Evolutionary conservation across 1,139 yeast species (phyloP).

Genomic region (Hemisphaericaspora xylofermentans): DNA sequence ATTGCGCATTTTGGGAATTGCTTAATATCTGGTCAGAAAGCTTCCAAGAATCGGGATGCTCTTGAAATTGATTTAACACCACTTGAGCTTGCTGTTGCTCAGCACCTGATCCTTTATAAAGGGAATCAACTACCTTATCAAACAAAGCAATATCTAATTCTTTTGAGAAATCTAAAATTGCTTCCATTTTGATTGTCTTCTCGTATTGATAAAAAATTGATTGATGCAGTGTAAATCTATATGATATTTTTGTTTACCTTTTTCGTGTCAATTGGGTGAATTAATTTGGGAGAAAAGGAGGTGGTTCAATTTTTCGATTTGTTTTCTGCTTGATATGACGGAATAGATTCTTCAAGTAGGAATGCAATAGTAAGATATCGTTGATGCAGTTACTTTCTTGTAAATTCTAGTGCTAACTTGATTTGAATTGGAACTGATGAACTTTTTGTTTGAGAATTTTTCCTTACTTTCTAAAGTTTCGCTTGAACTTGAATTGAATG

Average conservation of each 20-base stretch:
- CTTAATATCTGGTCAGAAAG: conserved; percentile 88
- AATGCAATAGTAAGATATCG: no score
- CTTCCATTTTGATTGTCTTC: conserved; percentile 57
- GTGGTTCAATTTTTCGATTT: no score
- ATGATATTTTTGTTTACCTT: no score
- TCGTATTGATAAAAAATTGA: no score
- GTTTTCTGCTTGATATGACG: no score
- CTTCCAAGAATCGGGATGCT: conserved; percentile 95
- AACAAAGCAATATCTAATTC: conserved; percentile 78
- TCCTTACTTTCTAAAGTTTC: not conserved
- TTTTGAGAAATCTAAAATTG: conserved; percentile 79
- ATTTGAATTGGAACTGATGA: not conserved
- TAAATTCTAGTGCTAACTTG: no score
- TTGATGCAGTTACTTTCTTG: not conserved
- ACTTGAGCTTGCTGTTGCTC: conserved; percentile 83
- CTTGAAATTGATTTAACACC: conserved; percentile 85
- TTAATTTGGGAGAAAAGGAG: no score
- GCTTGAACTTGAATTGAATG: no score
- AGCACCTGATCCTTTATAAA: conserved; percentile 78
- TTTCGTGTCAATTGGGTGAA: no score
- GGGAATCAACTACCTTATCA: conserved; percentile 85
- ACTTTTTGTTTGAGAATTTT: not conserved
- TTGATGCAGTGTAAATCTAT: no score
- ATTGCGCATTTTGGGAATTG: conserved; percentile 73
- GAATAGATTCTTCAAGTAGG: no score